Evolutionary conservation across 768 basidiomycete genomes (phyloP), one percentile per base, ranked within the genome.

Genomic region (Phaffia australis): DNA sequence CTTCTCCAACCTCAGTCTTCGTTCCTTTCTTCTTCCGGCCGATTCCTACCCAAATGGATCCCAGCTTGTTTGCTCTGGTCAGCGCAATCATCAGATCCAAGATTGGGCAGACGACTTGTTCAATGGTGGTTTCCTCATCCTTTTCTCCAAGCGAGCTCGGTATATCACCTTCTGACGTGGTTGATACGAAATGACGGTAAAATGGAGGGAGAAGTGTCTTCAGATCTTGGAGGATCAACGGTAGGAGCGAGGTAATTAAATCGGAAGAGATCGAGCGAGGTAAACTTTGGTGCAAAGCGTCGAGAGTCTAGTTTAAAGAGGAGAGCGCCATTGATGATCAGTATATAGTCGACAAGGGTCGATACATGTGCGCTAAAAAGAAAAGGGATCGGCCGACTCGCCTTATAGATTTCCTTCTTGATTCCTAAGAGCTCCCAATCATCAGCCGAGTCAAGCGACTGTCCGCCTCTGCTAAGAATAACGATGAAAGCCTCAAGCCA

Each of bases 401-500:
- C 92, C 78, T 85, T 87, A 79, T 89, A 94, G 56, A 94, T 80
- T 73, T 97, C 88, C 51, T 86, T 83, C 58, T 87, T 81, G 62
- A 97, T 80, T 7, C 85, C 79, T 11, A 99, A 76, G 7, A 82
- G 83, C 75, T 94, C 89, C 92, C 93, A 97, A 60, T 83, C 82
- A 56, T 80, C 80, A 84, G 25, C 83, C 75, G 60, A 78, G 80
- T 47, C 21, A 7, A 59, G 58, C 50, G 47, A 16, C 27, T 15
- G 29, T 32, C 55, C 65, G 19, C 35, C 52, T 19, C 52, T 35
- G 3, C 32, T 21, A 27, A 97, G 79, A 18, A 97, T 79, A 19
- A 84, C 83, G 69, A 83, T 84, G 80, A 97, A 91, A 0, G 89
- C 88, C 48, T 87, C 86, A n/a, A 97, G 77, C 95, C 95, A 99